Evolutionary conservation across 495 filamentous ascomycete genomes (phyloP).

Genomic region (Emericellopsis terricola): DNA sequence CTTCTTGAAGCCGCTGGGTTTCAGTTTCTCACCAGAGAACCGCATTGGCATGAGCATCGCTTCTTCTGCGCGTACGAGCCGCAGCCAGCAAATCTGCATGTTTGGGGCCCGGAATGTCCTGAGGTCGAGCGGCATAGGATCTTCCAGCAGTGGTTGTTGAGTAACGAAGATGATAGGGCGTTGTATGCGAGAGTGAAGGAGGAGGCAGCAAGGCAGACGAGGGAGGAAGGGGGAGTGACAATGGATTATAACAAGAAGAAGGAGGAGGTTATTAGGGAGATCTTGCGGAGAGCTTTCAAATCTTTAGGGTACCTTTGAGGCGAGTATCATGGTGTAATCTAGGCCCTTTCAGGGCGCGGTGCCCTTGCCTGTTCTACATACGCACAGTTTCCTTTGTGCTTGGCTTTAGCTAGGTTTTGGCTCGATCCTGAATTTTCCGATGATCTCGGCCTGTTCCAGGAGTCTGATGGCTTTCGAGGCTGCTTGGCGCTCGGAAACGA

Average conservation of each 20-base stretch:
- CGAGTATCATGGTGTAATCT: no score
- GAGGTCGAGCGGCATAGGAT: conserved; percentile 24
- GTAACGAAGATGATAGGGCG: conserved; percentile 16
- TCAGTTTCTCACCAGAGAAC: conserved; percentile 26
- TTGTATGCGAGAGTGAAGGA: conserved; percentile 21
- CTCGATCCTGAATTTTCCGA: no score
- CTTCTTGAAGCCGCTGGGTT: conserved; percentile 24
- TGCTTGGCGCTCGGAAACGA: no score
- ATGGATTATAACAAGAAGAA: conserved; percentile 23
- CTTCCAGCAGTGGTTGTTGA: conserved; percentile 27
- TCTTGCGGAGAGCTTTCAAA: conserved; percentile 21
- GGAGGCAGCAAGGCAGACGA: conserved; percentile 12
- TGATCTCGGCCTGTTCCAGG: no score
- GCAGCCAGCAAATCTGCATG: conserved; percentile 25
- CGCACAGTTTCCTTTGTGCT: no score
- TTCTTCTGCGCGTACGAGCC: conserved; percentile 16
- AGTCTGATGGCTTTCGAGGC: no score
- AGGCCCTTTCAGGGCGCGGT: no score
- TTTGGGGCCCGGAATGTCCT: conserved; percentile 24
- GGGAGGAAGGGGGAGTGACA: conserved; percentile 15
- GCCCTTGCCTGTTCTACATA: no score
- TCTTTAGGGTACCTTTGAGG: no score
- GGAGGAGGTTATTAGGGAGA: conserved; percentile 18
- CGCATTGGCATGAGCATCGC: conserved; percentile 27
- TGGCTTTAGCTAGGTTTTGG: no score